Base-by-base conservation (phyloP, 2,329 filamentous ascomycete genomes). In the Blastomyces gilchristii region DNA sequence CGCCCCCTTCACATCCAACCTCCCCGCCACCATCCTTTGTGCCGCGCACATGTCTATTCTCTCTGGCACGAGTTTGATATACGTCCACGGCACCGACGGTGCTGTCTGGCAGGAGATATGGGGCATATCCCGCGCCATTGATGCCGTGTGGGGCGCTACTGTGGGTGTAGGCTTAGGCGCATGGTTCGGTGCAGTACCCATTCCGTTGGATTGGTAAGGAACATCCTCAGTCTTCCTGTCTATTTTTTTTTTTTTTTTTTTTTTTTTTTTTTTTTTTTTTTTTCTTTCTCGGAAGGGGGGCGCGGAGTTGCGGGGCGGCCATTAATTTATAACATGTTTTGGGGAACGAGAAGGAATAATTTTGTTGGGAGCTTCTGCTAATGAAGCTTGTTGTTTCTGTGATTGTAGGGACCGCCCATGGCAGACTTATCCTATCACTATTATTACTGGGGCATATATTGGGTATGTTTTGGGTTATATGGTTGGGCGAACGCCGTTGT, bases 391-490 rank as follows among this genome's bases (percentile, higher is more conserved):
- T 52, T 43, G 28, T 61, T 56, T 57, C 65, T 39, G n/a, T 49
- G 28, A n/a, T 41, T 45, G 16, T 66, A 83, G 81, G 83, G 94
- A 99, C 74, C 86, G 94, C n/a, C 91, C 96, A 69, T 99, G 94
- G 94, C 94, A 99, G 83, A 90, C 88, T 75, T 99, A 93, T 89
- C 94, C 94, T 0, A 87, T 97, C 58, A 99, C 94, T 0, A 89
- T 99, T 64, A 77, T 97, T 4, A 86, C 84, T 1, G 94, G 94
- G 2, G 81, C 89, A 22, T 97, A 96, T 75, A 76, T 85, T 6
- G 94, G 94, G 0, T 91, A 89, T 74, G 80, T 85, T 0, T 67
- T 90, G 14, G 91, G 91, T 1, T 68, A 70, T 7, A 64, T 73
- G 63, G 25, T 71, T 39, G 69, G 68, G 25, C 69, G 73, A 22